These are phyloP conservation scores for Phytophthora kernoviae DNA, from an alignment of 352 stramenopile species.

Conservation along the genomic window DNA sequence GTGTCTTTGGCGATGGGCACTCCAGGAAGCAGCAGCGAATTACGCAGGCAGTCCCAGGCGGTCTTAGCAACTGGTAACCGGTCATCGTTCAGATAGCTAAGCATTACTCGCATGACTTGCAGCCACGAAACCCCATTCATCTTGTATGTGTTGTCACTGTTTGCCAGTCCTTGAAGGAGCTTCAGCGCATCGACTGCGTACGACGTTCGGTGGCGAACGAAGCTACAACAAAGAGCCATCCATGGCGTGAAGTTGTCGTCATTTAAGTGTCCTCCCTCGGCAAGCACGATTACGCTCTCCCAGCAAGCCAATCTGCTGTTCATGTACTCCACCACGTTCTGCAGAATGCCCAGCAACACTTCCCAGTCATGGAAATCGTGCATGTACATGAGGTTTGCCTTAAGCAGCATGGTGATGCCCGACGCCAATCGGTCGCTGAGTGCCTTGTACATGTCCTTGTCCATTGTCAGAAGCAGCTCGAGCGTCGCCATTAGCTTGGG, in stretches of 20 bases:
- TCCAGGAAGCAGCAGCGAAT: slow-evolving; percentile 75
- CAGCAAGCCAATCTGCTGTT: slow-evolving; percentile 73
- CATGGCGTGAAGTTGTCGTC: slow-evolving; percentile 84
- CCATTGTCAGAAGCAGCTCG: slow-evolving; percentile 73
- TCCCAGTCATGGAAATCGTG: slow-evolving; percentile 83
- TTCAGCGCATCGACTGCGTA: slow-evolving; percentile 80
- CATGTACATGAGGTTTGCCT: slow-evolving; percentile 90
- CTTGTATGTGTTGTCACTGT: slow-evolving; percentile 75
- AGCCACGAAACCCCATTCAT: slow-evolving; percentile 79
- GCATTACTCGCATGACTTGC: slow-evolving; percentile 87
- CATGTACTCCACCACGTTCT: slow-evolving; percentile 81
- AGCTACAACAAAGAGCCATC: slow-evolving; percentile 80
- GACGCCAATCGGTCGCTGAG: slow-evolving; percentile 82
- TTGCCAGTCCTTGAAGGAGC: slow-evolving; percentile 72
- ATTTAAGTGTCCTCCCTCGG: slow-evolving; percentile 70
- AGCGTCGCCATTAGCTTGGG: slow-evolving; percentile 85
- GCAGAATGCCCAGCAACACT: slow-evolving; percentile 73
- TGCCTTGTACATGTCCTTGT: slow-evolving; percentile 81
- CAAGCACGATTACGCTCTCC: slow-evolving; percentile 77
- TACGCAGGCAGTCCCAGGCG: slow-evolving; percentile 85
- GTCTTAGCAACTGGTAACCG: slow-evolving; percentile 78
- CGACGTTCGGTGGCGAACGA: slow-evolving; percentile 79
- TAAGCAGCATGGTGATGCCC: slow-evolving; percentile 84
- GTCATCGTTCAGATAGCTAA: slow-evolving; percentile 83
- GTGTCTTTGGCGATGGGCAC: slow-evolving; percentile 71